phyloP scores from a whole-genome alignment of 2,329 filamentous ascomycete species.

The Chrysoporthe puriensis region DNA sequence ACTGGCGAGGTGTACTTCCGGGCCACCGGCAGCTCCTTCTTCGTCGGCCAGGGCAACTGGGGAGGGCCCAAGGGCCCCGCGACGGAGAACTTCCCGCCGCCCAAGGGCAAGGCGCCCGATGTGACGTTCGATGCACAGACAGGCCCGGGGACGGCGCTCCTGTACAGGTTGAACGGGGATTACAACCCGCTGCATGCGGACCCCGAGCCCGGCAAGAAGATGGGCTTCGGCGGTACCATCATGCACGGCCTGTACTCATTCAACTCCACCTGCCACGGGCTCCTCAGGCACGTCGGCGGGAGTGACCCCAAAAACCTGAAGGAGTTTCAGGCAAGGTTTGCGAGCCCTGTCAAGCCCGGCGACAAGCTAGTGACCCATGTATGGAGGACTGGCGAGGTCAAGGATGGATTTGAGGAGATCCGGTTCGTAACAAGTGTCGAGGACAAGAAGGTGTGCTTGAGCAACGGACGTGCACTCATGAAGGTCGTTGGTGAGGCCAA shows the following conservation, averaged over 20 bases:
- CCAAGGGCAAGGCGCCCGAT: constrained; percentile 70
- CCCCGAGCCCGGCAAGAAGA: constrained; percentile 81
- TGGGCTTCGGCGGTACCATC: constrained; percentile 89
- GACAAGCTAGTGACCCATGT: constrained; percentile 81
- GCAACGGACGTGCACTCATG: constrained; percentile 82
- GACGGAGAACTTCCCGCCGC: constrained; percentile 77
- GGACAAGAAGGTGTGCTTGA: constrained; percentile 82
- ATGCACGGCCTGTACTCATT: constrained; percentile 89
- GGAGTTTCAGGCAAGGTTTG: constrained; percentile 89
- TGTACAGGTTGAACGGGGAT: constrained; percentile 88
- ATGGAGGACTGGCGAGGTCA: constrained; percentile 74
- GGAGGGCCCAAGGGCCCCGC: constrained; percentile 88
- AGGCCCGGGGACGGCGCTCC: constrained; percentile 69
- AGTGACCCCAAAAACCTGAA: constrained; percentile 80
- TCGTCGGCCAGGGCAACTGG: constrained; percentile 80
- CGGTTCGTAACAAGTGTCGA: constrained; percentile 77
- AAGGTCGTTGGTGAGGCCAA: constrained; percentile 61
- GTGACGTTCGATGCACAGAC: constrained; percentile 72
- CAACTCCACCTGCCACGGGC: constrained; percentile 76
- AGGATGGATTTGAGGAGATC: constrained; percentile 78
- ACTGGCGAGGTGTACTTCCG: constrained; percentile 73
- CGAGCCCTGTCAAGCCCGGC: constrained; percentile 79
- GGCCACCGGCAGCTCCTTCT: constrained; percentile 74
- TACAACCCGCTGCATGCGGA: constrained; percentile 93
- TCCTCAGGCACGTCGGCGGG: constrained; percentile 74